Percentiles rank a stretch among this genome's conserved stretches.
phyloP scores from a whole-genome alignment of 2,329 filamentous ascomycete species.

The Calonectria crousiana region DNA sequence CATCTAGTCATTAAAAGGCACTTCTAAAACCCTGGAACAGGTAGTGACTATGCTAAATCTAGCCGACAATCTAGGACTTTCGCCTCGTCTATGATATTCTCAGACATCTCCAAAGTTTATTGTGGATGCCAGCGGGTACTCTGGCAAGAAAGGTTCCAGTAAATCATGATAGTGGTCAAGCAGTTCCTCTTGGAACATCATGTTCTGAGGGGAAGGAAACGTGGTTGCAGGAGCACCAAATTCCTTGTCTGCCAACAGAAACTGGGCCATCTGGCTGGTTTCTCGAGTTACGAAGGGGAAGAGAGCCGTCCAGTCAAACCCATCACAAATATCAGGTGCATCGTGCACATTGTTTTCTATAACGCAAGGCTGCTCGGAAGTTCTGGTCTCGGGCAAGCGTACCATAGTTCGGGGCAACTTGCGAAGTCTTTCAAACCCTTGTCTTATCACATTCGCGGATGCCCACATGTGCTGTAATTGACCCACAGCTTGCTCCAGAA shows the following conservation, averaged over 20 bases:
- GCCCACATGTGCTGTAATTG: constrained; percentile 41
- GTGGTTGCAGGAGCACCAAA: constrained; percentile 25
- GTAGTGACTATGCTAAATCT: no score
- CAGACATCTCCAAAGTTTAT: constrained; percentile 17
- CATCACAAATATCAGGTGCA: not conserved
- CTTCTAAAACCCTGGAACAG: no score
- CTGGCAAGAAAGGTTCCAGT: constrained; percentile 34
- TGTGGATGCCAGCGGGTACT: constrained; percentile 33
- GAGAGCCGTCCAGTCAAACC: constrained; percentile 32
- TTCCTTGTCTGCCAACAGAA: constrained; percentile 34
- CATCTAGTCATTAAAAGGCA: not conserved
- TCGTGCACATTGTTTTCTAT: not conserved
- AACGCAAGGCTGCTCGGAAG: not conserved
- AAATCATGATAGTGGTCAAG: constrained; percentile 36
- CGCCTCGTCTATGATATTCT: not conserved
- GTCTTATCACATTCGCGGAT: constrained; percentile 36
- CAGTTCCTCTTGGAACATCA: constrained; percentile 31
- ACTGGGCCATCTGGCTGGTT: constrained; percentile 31
- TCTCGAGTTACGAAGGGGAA: constrained; percentile 37
- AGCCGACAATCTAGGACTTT: not conserved
- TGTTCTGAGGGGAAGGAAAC: constrained; percentile 34
- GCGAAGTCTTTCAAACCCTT: constrained; percentile 37
- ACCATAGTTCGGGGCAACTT: constrained; percentile 1
- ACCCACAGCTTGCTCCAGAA: constrained; percentile 32
- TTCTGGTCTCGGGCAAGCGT: constrained; percentile 15